Evolutionary conservation across 192 early-diverging fungal genomes (phyloP), one percentile per base, ranked within the genome.

Genomic region (Umbelopsis sp.): DNA sequence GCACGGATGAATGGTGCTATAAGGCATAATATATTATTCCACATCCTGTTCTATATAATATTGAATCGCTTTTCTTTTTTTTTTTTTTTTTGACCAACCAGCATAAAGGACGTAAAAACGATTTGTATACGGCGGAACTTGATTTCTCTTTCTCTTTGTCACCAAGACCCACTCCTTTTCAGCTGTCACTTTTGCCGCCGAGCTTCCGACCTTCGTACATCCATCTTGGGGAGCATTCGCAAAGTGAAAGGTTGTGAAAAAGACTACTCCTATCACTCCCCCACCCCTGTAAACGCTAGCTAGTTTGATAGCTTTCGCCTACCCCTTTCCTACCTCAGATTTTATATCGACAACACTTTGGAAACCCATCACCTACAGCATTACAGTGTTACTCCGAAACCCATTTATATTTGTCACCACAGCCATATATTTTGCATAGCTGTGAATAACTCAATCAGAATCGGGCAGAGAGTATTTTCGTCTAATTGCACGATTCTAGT

Each of bases 181-280:
- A 62, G 56, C 56, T 62, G 56, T 62, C 56, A 62, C 56, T 62
- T 62, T 62, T 62, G 56, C 56, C 56, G 56, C 56, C 56, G 56
- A 62, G 56, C 56, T 62, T 62, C 56, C 56, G 56, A 62, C 56
- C 1, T 11, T 62, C 31, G 56, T 34, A 62, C 56, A 62, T 62
- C 31, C 56, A 26, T 36, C 56, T 26, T 62, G 31, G 31, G 31
- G 17, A 62, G 56, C 31, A 62, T 32, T 62, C 11, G 31, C 26
- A 34, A 62, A 34, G 24, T 62, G 9, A 62, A 16, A 62, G 56
- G 56, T n/a, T 62, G 17, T 17, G 17, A 31, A 8, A 34, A 62
- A 29, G 2, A 36, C 29, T 6, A 4, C 56, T 62, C 31, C 56
- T 62, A 32, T 34, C n/a, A 32, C 16, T 62, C 26, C 5, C 12